Percentiles rank a stretch among this genome's conserved stretches.
These are phyloP conservation scores for Penicillium desertorum DNA, from an alignment of 495 filamentous ascomycete genomes.

Conservation along the genomic window DNA sequence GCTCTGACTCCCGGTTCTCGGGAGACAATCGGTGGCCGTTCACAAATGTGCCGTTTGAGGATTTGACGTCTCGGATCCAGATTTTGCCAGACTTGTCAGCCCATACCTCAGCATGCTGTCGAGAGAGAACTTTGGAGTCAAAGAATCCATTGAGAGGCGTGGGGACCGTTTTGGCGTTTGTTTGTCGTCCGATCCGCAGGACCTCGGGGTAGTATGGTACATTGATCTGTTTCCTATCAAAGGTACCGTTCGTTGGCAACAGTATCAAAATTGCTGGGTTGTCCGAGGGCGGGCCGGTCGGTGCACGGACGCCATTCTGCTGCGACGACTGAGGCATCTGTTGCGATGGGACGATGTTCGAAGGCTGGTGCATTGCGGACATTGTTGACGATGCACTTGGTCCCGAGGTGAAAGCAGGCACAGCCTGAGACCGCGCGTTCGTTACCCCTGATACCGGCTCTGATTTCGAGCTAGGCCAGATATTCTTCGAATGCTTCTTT, in stretches of 20 bases:
- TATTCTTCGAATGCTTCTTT: slow-evolving; percentile 66
- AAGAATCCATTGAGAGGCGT: slow-evolving; percentile 91
- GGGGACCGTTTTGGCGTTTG: slow-evolving; percentile 91
- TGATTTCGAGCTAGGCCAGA: slow-evolving; percentile 72
- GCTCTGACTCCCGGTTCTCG: slow-evolving; percentile 93
- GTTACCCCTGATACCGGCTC: slow-evolving; percentile 65
- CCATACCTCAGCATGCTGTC: slow-evolving; percentile 96
- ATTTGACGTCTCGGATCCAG: slow-evolving; percentile 96
- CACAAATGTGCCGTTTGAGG: slow-evolving; percentile 97
- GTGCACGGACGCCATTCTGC: slow-evolving; percentile 62
- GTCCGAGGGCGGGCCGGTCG: slow-evolving; percentile 54
- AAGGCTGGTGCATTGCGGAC: slow-evolving; percentile 73
- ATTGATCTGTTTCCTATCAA: slow-evolving; percentile 92
- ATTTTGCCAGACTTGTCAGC: slow-evolving; percentile 86
- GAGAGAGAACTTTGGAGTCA: slow-evolving; percentile 93
- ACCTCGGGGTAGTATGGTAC: slow-evolving; percentile 88
- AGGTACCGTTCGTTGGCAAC: slow-evolving; percentile 86
- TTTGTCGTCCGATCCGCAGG: slow-evolving; percentile 90
- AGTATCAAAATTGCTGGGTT: slow-evolving; percentile 75
- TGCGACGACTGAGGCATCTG: slow-evolving; percentile 60
- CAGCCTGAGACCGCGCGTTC: slow-evolving; percentile 59
- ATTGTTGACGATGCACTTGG: slow-evolving; percentile 65
- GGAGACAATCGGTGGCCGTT: slow-evolving; percentile 87
- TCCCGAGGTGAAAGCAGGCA: slow-evolving; percentile 64
- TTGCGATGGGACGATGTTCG: slow-evolving; percentile 70